Evolutionary conservation across 1,284 basidiomycete genomes (phyloP), one percentile per base, ranked within the genome.

Genomic region (Austroboletus niveus): DNA sequence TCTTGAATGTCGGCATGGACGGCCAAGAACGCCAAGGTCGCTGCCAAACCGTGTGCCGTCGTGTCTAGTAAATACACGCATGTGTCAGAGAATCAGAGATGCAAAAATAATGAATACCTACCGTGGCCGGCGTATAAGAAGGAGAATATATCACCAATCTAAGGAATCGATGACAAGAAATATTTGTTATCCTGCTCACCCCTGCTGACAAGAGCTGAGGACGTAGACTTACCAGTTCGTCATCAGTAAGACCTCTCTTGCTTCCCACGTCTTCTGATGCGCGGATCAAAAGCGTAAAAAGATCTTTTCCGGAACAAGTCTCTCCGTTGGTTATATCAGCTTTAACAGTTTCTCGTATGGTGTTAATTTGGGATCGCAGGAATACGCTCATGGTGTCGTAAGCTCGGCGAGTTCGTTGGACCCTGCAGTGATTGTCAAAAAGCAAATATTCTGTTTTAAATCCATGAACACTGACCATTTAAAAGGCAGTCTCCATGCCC

Each of bases 81-180:
- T 9, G 1, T 31, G 5, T 36, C 31, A 17, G 8, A 12, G 29
- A 34, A 24, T 46, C 8, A 40, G 34, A 27, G 22, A 14, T 4
- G 22, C n/a, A 2, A 20, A 17, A 30, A 32, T 1, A 29, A 20
- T 29, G 12, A n/a, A 24, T 11, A 51, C 67, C 27, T 56, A 80
- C 80, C 80, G 56, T 82, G 80, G 14, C 81, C 81, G 35, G 80
- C 79, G 54, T 79, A 77, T 45, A 83, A 62, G 60, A 82, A 68
- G 8, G 75, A 58, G 57, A 75, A 82, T 3, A 79, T 66, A 51
- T 82, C 79, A 9, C 79, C 79, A 48, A 81, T 76, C 79, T 81
- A 31, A 30, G 15, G 14, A 27, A 5, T 30, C 12, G 9, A 38
- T 11, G 3, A 8, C 10, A 35, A 1, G 22, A 24, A 24, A 5